Base-by-base conservation (phyloP, 371 early-diverging fungal species). In the Globomyces sp. region DNA sequence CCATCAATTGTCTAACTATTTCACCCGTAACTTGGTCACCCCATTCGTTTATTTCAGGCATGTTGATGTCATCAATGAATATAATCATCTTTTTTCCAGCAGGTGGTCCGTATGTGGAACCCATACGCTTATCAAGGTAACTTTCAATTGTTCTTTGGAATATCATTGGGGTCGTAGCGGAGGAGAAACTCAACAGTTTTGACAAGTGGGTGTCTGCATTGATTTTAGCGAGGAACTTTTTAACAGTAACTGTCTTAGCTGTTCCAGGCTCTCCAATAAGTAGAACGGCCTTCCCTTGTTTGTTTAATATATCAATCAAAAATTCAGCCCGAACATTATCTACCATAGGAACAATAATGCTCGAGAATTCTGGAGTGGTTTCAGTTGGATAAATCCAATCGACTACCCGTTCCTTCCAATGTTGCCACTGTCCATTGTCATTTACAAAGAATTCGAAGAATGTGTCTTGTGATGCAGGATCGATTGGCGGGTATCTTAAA, bases 1-100 rank as follows among this genome's bases (percentile, higher is more conserved):
- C 86, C 77, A 86, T 82, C 36, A 86, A 70, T 71, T 86, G 86
- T 3, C 86, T 71, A n/a, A 84, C 74, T 64, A 86, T 76, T 67
- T 86, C 86, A 51, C 80, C 81, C 1, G 86, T 84, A 9, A 83
- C 80, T 68, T 86, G 86, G 71, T 86, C 86, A n/a, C 85, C 85
- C 86, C 86, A 86, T 64, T 85, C 84, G 71, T 86, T 86, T 73
- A 86, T 86, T 63, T 86, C 86, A n/a, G 86, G 86, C 85, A 85
- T 82, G 64, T 84, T 85, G 62, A 86, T 73, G 65, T 86, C 86
- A 68, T 86, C 86, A 58, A 86, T 77, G 69, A 86, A 86, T 8
- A 86, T 65, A 24, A 78, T 76, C 86, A 86, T 86, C 69, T 84
- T 85, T 67, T 86, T 86, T 36, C 86, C 86, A 10, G 84, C 83